Percentiles rank a stretch among this genome's conserved stretches.
phyloP scores from a whole-genome alignment of 2,329 filamentous ascomycete species.

The Pleurostoma richardsiae region DNA sequence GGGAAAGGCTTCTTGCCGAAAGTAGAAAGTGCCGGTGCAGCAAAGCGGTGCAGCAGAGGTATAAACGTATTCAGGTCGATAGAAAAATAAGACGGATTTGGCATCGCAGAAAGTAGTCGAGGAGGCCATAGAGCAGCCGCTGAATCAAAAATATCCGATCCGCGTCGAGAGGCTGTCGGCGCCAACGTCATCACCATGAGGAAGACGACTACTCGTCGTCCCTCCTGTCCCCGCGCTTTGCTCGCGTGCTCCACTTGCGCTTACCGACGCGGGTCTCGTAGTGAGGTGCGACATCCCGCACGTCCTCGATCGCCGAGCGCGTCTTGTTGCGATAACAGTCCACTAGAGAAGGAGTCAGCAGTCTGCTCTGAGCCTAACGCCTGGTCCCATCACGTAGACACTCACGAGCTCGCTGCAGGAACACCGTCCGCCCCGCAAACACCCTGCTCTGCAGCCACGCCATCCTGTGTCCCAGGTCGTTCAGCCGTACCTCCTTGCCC shows the following conservation, averaged over 20 bases:
- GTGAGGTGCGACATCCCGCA: constrained; percentile 70
- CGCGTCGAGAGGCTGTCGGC: too few species aligned
- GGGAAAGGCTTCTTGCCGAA: too few species aligned
- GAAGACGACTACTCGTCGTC: constrained; percentile 19
- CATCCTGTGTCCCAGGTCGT: constrained; percentile 92
- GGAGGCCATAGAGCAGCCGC: too few species aligned
- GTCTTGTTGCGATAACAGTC: constrained; percentile 95
- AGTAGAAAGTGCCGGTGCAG: too few species aligned
- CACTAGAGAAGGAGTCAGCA: constrained; percentile 47
- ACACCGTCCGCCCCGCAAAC: constrained; percentile 80
- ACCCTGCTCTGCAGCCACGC: constrained; percentile 93
- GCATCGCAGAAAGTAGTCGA: too few species aligned
- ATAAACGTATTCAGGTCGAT: too few species aligned
- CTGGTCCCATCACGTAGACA: constrained; percentile 18
- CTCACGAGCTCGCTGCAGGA: constrained; percentile 87
- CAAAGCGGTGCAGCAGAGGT: too few species aligned
- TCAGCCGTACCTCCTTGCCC: constrained; percentile 81
- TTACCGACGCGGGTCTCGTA: constrained; percentile 88
- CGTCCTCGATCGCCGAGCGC: constrained; percentile 75
- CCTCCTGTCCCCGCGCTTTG: constrained; percentile 30
- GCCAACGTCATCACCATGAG: too few species aligned
- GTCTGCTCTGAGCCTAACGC: too few species aligned
- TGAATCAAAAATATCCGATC: too few species aligned
- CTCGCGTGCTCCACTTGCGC: constrained; percentile 63
- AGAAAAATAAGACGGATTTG: too few species aligned